Base-by-base conservation (phyloP, 2,329 filamentous ascomycete genomes). In the Alternaria tenuissima region DNA sequence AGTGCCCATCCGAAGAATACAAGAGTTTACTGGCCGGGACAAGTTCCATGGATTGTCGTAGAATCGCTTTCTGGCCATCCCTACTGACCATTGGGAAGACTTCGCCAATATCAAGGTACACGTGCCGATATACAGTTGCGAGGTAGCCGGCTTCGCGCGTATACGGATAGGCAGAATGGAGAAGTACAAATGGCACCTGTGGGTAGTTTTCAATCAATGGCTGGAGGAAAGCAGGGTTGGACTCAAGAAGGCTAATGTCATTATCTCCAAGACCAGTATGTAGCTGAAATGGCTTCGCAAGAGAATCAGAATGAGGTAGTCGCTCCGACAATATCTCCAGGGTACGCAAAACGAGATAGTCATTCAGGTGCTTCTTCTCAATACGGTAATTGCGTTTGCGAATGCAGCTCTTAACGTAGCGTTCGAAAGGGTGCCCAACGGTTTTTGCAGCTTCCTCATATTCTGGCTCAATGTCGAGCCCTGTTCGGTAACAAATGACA, bases 261-360 rank as follows among this genome's bases (percentile, higher is more conserved):
- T 89, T 91, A 71, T 95, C 92, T 1, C 92, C 92, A 0, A 95
- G 83, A 0, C 92, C 92, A 0, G 91, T 95, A 70, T 96, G 92
- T 65, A 96, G 91, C 71, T 96, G 92, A 12, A 96, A 81, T 0
- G 92, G 91, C 73, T 94, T 95, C 57, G 86, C 86, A 2, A 76
- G 60, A 3, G 68, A 68, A 30, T 78, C 77, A 3, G 74, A 75
- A 30, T 64, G 69, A 18, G 69, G 62, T 12, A 70, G 18, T 16
- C 74, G 76, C 32, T 80, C 78, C 2, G 78, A 79, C 7, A 94
- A 84, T 28, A 88, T 75, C 46, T 84, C 81, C 7, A 92, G 87
- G 0, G 88, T 84, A 30, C 84, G 81, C 55, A 90, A 85, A 2
- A 95, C 87, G 3, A 94, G 77, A 61, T 88, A 86, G 61, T 91